Evolutionary conservation across 306 rosid species (phyloP), one percentile per base, ranked within the genome.

Genomic region (Trifolium subterraneum): DNA sequence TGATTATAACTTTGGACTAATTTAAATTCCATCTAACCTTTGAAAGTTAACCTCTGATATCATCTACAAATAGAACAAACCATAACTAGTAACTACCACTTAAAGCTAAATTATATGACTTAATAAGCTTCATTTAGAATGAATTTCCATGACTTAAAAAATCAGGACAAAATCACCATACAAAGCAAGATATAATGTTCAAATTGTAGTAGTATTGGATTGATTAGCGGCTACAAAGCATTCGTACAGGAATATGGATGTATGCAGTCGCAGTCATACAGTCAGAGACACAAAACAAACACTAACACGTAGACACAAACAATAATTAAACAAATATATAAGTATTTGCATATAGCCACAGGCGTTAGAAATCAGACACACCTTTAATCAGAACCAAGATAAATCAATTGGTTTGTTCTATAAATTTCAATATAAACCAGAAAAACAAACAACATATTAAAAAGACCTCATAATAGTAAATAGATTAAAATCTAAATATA

Each of bases 401-500:
- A 61, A 52, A 64, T 70, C 44, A 44, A 75, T 45, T 55, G 19
- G 50, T 45, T 45, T 63, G 64, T 68, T 68, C 63, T 11, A 20
- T 75, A 69, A 66, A 78, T 51, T 71, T 71, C 64, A 67, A 20
- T 48, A 20, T 41, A 54, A 63, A 18, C 73, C 25, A 84, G 38
- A 71, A 74, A 55, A 51, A 10, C 41, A 45, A 77, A 73, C 70
- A 85, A 60, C 2, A 58, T 13, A 58, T 20, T 22, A 54, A n/a
- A 13, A 20, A 8, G 19, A 64, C 47, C 19, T 12, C 29, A 63
- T 11, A 67, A 54, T 16, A 58, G 33, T 63, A 20, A 54, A 41
- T 11, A 62, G n/a, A 77, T 66, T 63, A 68, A 79, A 80, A 65
- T 72, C 65, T 72, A 82, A 72, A 71, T 22, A 79, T 67, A 72